Evolutionary conservation across 441 rosid species (phyloP), one percentile per base, ranked within the genome.

Genomic region (Brassica hybrid): DNA sequence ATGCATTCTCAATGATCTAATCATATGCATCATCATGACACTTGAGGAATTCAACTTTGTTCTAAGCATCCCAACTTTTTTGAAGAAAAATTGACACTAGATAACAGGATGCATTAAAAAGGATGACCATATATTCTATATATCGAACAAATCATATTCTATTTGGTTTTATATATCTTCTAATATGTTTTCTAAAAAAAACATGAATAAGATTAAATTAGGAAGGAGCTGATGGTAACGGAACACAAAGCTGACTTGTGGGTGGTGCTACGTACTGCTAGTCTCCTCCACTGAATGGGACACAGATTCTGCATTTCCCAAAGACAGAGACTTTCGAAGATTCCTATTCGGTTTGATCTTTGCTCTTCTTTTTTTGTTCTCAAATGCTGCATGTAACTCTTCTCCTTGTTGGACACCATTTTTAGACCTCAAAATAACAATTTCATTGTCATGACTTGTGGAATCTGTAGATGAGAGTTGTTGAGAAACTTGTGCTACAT

Each of bases 261-360:
- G 58, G 19, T 52, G 58, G 19, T 52, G 58, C 58, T 52, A 52
- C 58, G 58, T 52, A 52, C 58, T 52, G 60, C 60, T 56, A 56
- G 60, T 17, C 9, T 56, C 25, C 12, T 56, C 60, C 60, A 56
- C 60, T 56, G 12, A 17, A 17, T 18, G 60, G 4, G 4, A 52
- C 60, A 56, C 25, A 56, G 12, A 56, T 17, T 56, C 23, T 56
- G 23, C 60, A 17, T 17, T 56, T 56, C 60, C 25, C 60, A 17
- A 17, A 17, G 60, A 56, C 60, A 56, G 60, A 56, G 60, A 56
- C 23, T 56, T 56, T 56, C 12, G 60, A 56, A 17, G 60, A 56
- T 17, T 56, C 60, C 60, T 2, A 56, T 56, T 56, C 60, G 19
- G 58, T 52, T 52, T 14, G 58, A 52, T 52, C 7, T 52, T 52